Evolutionary conservation across 257 asterid genomes (phyloP).

Genomic region (Gentiana macrophylla): DNA sequence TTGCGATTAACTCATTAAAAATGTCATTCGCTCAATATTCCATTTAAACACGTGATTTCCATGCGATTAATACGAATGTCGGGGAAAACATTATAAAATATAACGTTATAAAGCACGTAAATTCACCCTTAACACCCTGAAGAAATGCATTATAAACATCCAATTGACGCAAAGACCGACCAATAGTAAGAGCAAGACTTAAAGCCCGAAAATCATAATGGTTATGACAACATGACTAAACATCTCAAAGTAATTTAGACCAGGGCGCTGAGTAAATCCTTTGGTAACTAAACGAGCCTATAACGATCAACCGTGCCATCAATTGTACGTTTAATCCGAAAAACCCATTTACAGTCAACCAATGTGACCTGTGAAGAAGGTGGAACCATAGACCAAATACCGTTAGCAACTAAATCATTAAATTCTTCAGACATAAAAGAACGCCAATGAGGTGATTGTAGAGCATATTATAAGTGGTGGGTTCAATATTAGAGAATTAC

Average conservation of each 20-base stretch:
- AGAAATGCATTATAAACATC: no score
- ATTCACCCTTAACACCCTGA: no score
- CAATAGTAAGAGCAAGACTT: not conserved
- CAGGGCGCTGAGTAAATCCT: no score
- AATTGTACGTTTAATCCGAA: not conserved
- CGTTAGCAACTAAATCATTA: not conserved
- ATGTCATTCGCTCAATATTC: no score
- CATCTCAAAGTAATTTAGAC: not conserved
- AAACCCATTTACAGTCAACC: not conserved
- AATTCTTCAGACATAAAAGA: not conserved
- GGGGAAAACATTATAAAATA: no score
- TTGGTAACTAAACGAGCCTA: no score
- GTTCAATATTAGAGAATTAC: not conserved
- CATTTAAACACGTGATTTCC: no score
- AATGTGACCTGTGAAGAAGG: not conserved
- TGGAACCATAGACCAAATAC: not conserved
- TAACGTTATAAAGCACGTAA: no score
- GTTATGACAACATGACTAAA: not conserved
- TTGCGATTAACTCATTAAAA: no score
- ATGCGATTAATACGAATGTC: no score
- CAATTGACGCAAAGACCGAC: not conserved
- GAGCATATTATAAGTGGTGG: not conserved
- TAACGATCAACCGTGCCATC: no score
- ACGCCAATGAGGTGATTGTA: not conserved
- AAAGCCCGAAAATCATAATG: not conserved